phyloP scores from a whole-genome alignment of 2,329 filamentous ascomycete species.

The Cytospora schulzeri region DNA sequence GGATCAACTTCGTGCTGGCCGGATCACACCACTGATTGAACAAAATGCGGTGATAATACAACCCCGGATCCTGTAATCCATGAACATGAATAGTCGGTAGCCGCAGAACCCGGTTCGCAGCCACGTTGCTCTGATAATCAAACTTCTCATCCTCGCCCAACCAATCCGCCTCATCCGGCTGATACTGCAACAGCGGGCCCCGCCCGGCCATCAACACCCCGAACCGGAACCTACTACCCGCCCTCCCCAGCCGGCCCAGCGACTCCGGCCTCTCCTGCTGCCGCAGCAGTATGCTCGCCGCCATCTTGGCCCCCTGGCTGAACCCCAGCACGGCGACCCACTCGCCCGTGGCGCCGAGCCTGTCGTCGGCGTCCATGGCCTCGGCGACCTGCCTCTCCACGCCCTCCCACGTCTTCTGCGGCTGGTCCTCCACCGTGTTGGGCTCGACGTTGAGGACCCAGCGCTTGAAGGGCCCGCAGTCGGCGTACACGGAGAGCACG shows the following conservation, averaged over 20 bases:
- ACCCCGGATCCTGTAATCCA: conserved; percentile 60
- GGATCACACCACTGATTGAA: conserved; percentile 61
- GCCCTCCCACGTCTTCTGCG: conserved; percentile 32
- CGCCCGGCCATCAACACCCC: conserved; percentile 43
- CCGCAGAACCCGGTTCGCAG: conserved; percentile 49
- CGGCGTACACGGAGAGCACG: conserved; percentile 65
- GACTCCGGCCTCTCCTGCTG: conserved; percentile 55
- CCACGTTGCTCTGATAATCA: conserved; percentile 46
- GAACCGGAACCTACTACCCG: conserved; percentile 28
- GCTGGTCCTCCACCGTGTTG: conserved; percentile 24
- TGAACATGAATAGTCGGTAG: conserved; percentile 70
- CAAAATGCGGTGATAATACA: conserved; percentile 60
- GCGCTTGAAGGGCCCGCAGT: conserved; percentile 64
- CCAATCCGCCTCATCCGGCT: conserved; percentile 27
- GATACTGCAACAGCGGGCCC: conserved; percentile 26
- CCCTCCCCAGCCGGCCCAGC: conserved; percentile 29
- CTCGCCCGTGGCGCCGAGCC: conserved; percentile 52
- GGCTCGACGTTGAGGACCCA: conserved; percentile 33
- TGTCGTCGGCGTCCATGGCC: conserved; percentile 56
- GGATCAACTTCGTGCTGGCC: conserved; percentile 57
- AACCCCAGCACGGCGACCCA: conserved; percentile 67
- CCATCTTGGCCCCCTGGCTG: conserved; percentile 66
- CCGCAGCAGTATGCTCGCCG: conserved; percentile 59
- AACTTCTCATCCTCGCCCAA: conserved; percentile 44
- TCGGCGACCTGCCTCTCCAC: conserved; percentile 42